Conservation (phyloP, 768 basidiomycete genomes). For the Lepiota brunneoincarnata region DNA sequence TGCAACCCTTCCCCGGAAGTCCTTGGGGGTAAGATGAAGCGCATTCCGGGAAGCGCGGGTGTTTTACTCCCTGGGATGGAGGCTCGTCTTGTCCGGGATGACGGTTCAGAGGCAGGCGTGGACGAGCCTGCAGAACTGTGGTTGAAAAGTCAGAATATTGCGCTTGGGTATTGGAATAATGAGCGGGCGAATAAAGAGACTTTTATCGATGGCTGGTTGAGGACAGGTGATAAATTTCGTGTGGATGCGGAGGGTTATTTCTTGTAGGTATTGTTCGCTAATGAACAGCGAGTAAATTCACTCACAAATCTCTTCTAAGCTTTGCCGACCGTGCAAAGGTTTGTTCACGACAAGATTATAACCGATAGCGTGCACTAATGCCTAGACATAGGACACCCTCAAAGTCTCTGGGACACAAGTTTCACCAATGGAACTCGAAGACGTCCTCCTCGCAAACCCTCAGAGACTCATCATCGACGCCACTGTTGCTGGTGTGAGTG, state of each 20-base stretch:
- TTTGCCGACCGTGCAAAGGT: slow-evolving; percentile 81
- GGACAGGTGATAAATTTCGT: slow-evolving; percentile 69
- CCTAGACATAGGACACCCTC: slow-evolving; percentile 57
- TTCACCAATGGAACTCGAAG: slow-evolving; percentile 77
- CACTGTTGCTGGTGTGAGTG: slow-evolving; percentile 71
- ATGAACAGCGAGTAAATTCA: not conserved
- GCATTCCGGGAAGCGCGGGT: slow-evolving; percentile 46
- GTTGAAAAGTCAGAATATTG: slow-evolving; percentile 52
- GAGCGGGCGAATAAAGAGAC: slow-evolving; percentile 62
- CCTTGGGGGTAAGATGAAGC: slow-evolving; percentile 41
- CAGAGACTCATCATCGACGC: slow-evolving; percentile 60
- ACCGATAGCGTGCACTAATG: not conserved
- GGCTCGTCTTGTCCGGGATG: slow-evolving; percentile 57
- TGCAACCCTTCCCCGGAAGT: slow-evolving; percentile 40
- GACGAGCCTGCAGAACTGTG: slow-evolving; percentile 69
- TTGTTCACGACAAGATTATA: not conserved
- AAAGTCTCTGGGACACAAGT: slow-evolving; percentile 82
- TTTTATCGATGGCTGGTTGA: slow-evolving; percentile 72
- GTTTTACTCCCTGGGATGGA: slow-evolving; percentile 63
- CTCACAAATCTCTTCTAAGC: slow-evolving; percentile 30
- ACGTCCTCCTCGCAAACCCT: slow-evolving; percentile 59
- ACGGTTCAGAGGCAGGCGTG: slow-evolving; percentile 49
- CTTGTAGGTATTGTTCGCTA: slow-evolving; percentile 45
- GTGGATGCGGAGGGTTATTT: slow-evolving; percentile 60
- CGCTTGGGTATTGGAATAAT: slow-evolving; percentile 73